Conservation (phyloP, 768 basidiomycete genomes). For the Lyophyllum semitale region DNA sequence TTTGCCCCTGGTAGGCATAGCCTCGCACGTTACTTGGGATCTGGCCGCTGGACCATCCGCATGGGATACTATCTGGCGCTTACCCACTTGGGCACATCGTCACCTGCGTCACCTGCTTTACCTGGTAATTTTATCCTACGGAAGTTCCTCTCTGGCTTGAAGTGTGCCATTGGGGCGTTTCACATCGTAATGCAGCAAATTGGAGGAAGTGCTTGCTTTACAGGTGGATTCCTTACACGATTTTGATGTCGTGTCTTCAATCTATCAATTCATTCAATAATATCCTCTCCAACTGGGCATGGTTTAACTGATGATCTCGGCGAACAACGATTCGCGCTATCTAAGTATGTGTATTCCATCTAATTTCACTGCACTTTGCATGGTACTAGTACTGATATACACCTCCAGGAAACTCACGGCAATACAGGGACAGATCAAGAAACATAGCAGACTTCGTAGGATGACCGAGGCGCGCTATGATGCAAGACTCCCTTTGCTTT, state of each 20-base stretch:
- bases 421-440: conserved; percentile 6
- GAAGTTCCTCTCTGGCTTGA: conserved; percentile 6
- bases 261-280: conserved; percentile 11
- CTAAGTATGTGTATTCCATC: conserved; percentile 5
- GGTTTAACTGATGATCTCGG: conserved; percentile 16
- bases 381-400: not conserved
- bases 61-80: not conserved
- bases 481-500: conserved; percentile 24
- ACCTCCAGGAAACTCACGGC: conserved; percentile 6
- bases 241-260: conserved; percentile 6
- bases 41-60: not conserved
- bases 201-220: conserved; percentile 4
- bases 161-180: conserved; percentile 10
- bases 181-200: conserved; percentile 8
- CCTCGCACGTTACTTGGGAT: not conserved
- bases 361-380: not conserved
- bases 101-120: not conserved
- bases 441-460: conserved; percentile 11
- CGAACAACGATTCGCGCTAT: conserved; percentile 15
- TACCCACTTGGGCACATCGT: too few species aligned
- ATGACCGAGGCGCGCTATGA: conserved; percentile 14
- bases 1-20: not conserved
- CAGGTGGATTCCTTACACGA: not conserved
- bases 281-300: conserved; percentile 14
- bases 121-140: not conserved